phyloP scores from a whole-genome alignment of 148 eudicot genomes.

The Silene uniflora region DNA sequence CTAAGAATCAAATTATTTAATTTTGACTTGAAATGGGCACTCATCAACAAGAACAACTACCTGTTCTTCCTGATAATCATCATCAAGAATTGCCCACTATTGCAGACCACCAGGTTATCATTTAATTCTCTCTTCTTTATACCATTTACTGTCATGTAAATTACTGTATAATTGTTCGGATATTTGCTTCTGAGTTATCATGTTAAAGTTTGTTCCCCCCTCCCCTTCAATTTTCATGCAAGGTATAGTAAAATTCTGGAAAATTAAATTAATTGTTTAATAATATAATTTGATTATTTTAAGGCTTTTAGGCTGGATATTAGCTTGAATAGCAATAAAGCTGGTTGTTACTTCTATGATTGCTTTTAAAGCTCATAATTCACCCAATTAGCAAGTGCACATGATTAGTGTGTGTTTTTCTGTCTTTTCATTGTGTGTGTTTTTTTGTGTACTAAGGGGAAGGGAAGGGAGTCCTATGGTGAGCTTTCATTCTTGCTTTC shows the following conservation, averaged over 20 bases:
- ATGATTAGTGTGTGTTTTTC: not conserved
- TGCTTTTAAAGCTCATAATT: not conserved
- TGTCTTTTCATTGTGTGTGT: too few relatives aligned
- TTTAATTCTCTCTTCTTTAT: not conserved
- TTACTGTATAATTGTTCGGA: too few relatives aligned
- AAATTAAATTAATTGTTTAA: too few relatives aligned
- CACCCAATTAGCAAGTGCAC: not conserved
- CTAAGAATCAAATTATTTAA: not conserved
- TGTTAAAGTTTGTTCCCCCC: not conserved
- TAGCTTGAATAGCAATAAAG: not conserved
- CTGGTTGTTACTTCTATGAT: not conserved
- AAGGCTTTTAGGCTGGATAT: not conserved
- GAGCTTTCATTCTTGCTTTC: too few relatives aligned
- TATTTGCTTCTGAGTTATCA: too few relatives aligned
- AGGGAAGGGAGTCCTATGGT: not conserved
- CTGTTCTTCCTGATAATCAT: not conserved
- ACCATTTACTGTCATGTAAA: too few relatives aligned
- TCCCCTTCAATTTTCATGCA: not conserved
- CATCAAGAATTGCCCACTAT: conserved; percentile 12
- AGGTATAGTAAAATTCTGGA: too few relatives aligned
- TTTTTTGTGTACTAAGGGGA: not conserved
- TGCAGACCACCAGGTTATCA: conserved; percentile 27
- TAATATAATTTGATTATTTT: too few relatives aligned
- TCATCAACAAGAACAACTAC: conserved; percentile 4
- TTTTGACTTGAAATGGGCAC: conserved; percentile 14